Evolutionary conservation across 495 filamentous ascomycete genomes (phyloP).

Genomic region (Hapsidospora chrysogenum): DNA sequence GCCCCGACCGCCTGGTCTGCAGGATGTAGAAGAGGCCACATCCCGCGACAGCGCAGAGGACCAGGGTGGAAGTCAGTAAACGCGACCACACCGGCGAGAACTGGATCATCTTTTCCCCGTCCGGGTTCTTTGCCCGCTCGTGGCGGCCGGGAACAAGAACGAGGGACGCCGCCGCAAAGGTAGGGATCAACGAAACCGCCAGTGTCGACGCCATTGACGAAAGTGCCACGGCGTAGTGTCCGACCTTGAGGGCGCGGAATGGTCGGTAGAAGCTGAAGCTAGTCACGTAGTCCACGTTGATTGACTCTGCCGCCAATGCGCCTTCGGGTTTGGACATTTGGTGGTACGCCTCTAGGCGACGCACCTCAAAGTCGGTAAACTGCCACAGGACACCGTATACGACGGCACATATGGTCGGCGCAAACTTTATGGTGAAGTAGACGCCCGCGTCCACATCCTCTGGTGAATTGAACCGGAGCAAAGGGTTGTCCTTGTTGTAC

Average conservation of each 20-base stretch:
- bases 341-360: conserved; percentile 57
- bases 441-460: conserved; percentile 28
- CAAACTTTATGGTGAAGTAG: conserved; percentile 58
- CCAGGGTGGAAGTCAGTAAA: conserved; percentile 31
- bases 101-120: conserved; percentile 29
- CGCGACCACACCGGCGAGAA: conserved; percentile 44
- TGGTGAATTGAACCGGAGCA: conserved; percentile 34
- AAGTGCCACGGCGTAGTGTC: conserved; percentile 48
- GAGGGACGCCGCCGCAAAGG: conserved; percentile 41
- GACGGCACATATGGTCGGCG: conserved; percentile 51
- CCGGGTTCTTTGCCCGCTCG: conserved; percentile 11
- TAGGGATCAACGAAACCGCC: conserved; percentile 45
- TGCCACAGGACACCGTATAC: conserved; percentile 62
- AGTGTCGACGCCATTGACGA: conserved; percentile 44
- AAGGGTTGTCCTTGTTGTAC: conserved; percentile 21
- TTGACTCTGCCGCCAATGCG: conserved; percentile 44
- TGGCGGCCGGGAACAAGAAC: conserved; percentile 29
- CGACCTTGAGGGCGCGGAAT: conserved; percentile 36
- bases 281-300: conserved; percentile 60
- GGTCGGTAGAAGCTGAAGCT: conserved; percentile 46
- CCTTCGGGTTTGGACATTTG: conserved; percentile 50
- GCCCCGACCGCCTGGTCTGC: conserved; percentile 41
- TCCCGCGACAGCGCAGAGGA: conserved; percentile 38
- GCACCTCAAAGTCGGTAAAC: conserved; percentile 56
- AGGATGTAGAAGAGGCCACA: conserved; percentile 40